Base-by-base conservation (phyloP, 2,329 filamentous ascomycete genomes). In the Neopestalotiopsis rosae region DNA sequence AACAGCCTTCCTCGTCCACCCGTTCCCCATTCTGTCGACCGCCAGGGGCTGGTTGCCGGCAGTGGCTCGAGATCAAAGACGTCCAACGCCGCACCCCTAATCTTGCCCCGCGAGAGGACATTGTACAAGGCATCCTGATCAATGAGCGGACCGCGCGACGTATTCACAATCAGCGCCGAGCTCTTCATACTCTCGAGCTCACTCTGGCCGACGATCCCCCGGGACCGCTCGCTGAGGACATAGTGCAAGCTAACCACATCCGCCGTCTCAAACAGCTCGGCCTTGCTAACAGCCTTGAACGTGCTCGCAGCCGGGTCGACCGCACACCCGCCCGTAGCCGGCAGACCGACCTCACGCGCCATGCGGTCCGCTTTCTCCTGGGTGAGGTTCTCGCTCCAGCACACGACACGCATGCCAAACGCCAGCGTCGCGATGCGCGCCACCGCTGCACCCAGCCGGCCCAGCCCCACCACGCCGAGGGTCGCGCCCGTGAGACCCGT, bases 11-110 rank as follows among this genome's bases (percentile, higher is more conserved):
- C 89, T 62, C 87, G 86, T 5, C 89, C 89, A 45, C 87, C 80
- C 45, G 79, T 90, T 91, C 92, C 94, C 42, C 82, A 94, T 45
- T 82, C 79, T 9, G 86, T 89, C 10, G 83, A 88, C 64, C 91
- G 84, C 92, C 92, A 95, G 24, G 82, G 83, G 74, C 90, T 93
- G 64, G 91, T 86, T 7, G 77, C 73, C 0, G 89, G 88, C 69
- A 95, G 79, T 3, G 93, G 92, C 77, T 95, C 92, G 9, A 89
- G 80, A 67, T 92, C 88, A 76, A 92, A 95, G 1, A 94, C 92
- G 81, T 95, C 93, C 34, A 94, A 76, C 6, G 90, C 92, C 0
- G 87, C 91, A 0, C 91, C 91, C 20, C 85, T 78, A 74, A 95
- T 94, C 4, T 73, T 76, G 0, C 91, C 91, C 3, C 79, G 74